These are phyloP conservation scores for Cercospora citrullina DNA, from an alignment of 2,329 filamentous ascomycete species.

Conservation along the genomic window DNA sequence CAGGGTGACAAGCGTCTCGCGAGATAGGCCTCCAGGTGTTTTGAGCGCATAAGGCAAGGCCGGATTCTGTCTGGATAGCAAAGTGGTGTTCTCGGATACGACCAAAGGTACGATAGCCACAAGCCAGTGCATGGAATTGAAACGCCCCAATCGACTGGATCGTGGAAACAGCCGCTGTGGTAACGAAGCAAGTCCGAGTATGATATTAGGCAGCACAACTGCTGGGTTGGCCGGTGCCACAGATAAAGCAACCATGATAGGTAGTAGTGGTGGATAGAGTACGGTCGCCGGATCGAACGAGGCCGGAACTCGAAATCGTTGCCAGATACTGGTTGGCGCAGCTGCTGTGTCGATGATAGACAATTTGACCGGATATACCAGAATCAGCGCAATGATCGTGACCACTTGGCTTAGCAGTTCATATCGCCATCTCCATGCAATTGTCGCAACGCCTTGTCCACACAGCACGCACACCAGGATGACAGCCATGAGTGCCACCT, in stretches of 20 bases:
- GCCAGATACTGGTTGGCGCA: slow-evolving; percentile 40
- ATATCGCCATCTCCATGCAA: slow-evolving; percentile 39
- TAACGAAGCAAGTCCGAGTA: slow-evolving; percentile 76
- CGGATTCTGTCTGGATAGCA: slow-evolving; percentile 36
- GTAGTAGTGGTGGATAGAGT: slow-evolving; percentile 78
- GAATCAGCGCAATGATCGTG: slow-evolving; percentile 33
- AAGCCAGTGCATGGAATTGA: slow-evolving; percentile 74
- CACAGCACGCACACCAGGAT: slow-evolving; percentile 52
- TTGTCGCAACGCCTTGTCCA: slow-evolving; percentile 37
- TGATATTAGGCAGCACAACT: slow-evolving; percentile 72
- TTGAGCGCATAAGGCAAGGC: slow-evolving; percentile 26
- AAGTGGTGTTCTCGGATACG: slow-evolving; percentile 48
- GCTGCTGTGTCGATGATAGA: slow-evolving; percentile 38
- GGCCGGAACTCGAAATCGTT: slow-evolving; percentile 63
- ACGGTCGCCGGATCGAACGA: slow-evolving; percentile 89
- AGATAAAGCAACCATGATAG: slow-evolving; percentile 73
- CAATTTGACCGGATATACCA: slow-evolving; percentile 39
- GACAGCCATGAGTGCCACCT: slow-evolving; percentile 55
- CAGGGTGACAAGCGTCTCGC: slow-evolving; percentile 64
- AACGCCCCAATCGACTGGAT: slow-evolving; percentile 56
- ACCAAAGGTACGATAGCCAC: slow-evolving; percentile 70
- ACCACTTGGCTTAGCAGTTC: slow-evolving; percentile 43
- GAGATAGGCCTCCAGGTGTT: slow-evolving; percentile 37
- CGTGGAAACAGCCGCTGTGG: slow-evolving; percentile 72
- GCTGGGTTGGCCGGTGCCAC: slow-evolving; percentile 63